phyloP scores from a whole-genome alignment of 202 grass and related monocot species.

The Schoenoplectus tabernaemontani region DNA sequence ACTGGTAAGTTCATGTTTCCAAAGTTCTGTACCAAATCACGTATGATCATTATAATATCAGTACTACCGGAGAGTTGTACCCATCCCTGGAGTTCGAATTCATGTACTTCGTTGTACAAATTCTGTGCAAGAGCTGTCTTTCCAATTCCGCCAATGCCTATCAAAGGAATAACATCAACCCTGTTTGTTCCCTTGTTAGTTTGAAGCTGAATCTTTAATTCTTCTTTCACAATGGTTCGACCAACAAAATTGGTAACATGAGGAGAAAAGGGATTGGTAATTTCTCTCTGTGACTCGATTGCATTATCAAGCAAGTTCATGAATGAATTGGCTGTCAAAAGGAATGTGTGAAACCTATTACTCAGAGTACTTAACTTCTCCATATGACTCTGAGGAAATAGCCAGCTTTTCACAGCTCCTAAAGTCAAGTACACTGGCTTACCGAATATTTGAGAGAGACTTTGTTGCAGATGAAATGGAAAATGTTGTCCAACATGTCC shows the following conservation, averaged over 20 bases:
- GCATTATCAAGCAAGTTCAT: not conserved
- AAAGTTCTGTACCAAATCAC: conserved; percentile 17
- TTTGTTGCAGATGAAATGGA: not conserved
- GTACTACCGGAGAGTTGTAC: conserved; percentile 27
- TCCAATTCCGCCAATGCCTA: conserved; percentile 21
- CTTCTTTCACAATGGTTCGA: not conserved
- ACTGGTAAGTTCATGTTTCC: not conserved
- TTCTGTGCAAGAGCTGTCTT: not conserved
- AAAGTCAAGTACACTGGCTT: not conserved
- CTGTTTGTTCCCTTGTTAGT: not conserved
- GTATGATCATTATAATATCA: not conserved
- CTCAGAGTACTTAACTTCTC: not conserved
- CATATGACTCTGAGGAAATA: not conserved
- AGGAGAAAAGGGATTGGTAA: not conserved
- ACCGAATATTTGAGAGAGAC: too few species aligned
- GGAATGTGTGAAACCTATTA: not conserved
- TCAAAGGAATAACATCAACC: conserved; percentile 30
- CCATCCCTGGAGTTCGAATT: conserved; percentile 37
- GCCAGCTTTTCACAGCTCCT: not conserved
- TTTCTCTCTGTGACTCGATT: not conserved
- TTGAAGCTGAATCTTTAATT: not conserved
- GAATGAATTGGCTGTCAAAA: not conserved
- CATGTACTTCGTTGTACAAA: not conserved
- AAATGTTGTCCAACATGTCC: not conserved
- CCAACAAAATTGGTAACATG: not conserved